A percentile compares a stretch with the other conserved stretches of the same genome.
Conservation (phyloP, 169 alveolate species). For the Cryptosporidium ubiquitum region DNA sequence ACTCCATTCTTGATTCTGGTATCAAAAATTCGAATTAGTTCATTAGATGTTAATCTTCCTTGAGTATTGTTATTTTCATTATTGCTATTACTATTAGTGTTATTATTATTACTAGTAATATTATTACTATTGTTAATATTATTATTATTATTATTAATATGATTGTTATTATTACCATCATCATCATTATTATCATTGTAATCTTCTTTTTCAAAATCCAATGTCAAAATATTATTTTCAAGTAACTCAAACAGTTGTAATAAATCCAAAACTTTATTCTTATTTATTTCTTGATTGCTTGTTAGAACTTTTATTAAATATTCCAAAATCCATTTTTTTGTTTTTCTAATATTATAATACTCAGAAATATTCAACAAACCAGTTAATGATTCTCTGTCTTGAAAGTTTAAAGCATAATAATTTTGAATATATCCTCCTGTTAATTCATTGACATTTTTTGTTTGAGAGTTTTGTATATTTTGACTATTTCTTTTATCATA, state of each 20-base stretch:
- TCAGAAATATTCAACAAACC: background rate
- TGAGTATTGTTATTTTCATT: background rate
- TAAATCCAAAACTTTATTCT: background rate
- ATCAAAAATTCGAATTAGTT: background rate
- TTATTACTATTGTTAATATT: too few relatives aligned
- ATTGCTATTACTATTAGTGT: too few relatives aligned
- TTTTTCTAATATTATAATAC: constrained; percentile 25
- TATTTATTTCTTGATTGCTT: background rate
- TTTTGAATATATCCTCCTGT: background rate
- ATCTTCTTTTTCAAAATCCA: background rate
- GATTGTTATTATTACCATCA: background rate
- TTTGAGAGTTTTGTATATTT: background rate
- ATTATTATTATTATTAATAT: too few relatives aligned
- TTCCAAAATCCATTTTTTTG: background rate
- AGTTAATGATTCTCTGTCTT: background rate
- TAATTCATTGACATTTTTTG: background rate
- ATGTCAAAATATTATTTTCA: background rate
- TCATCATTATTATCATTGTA: background rate
- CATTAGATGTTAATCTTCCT: background rate
- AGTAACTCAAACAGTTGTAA: constrained; percentile 14
- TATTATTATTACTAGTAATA: background rate
- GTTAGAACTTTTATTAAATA: background rate
- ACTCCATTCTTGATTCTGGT: background rate
- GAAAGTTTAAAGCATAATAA: background rate
- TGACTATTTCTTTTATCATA: background rate